These are phyloP conservation scores for Auxenochlorella pyrenoidosa DNA, from an alignment of 139 green algal genomes.

Conservation along the genomic window DNA sequence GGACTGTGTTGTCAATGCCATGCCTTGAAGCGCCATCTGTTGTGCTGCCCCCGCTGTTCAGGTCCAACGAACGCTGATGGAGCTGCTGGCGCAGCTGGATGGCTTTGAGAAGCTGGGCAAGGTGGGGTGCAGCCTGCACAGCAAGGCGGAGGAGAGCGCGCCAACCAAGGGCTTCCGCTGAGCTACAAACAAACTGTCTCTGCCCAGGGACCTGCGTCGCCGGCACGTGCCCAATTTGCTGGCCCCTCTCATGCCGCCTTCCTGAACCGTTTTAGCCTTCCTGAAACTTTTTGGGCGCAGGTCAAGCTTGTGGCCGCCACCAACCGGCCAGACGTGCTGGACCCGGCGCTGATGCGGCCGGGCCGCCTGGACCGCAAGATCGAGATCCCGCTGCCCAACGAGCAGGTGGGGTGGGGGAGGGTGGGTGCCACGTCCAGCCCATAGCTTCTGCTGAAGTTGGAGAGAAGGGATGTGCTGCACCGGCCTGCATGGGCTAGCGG, in stretches of 20 bases:
- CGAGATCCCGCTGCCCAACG: conserved; percentile 99
- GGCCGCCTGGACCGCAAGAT: conserved; percentile 98
- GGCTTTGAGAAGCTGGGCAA: conserved; percentile 98
- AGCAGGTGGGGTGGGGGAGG: conserved; percentile 72
- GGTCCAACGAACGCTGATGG: conserved; percentile 99
- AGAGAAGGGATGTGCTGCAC: too few relatives aligned
- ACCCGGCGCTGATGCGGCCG: conserved; percentile 96
- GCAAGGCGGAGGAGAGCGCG: too few relatives aligned
- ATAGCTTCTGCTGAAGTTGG: too few relatives aligned
- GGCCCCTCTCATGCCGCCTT: not conserved
- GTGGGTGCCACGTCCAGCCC: too few relatives aligned
- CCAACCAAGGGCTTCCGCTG: too few relatives aligned
- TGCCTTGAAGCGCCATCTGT: not conserved
- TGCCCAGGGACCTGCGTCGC: too few relatives aligned
- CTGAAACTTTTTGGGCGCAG: conserved; percentile 42
- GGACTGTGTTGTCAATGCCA: not conserved
- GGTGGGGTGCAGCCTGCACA: conserved; percentile 47
- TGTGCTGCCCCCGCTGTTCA: not conserved
- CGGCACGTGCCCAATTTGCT: too few relatives aligned
- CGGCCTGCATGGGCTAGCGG: not conserved
- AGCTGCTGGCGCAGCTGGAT: conserved; percentile 98
- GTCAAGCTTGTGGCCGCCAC: conserved; percentile 98
- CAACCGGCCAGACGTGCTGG: conserved; percentile 96
- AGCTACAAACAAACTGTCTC: too few relatives aligned
- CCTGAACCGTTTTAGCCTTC: not conserved